Evolutionary conservation across 2,329 filamentous ascomycete species (phyloP), one percentile per base, ranked within the genome.

Genomic region (Thermothelomyces thermophilus): DNA sequence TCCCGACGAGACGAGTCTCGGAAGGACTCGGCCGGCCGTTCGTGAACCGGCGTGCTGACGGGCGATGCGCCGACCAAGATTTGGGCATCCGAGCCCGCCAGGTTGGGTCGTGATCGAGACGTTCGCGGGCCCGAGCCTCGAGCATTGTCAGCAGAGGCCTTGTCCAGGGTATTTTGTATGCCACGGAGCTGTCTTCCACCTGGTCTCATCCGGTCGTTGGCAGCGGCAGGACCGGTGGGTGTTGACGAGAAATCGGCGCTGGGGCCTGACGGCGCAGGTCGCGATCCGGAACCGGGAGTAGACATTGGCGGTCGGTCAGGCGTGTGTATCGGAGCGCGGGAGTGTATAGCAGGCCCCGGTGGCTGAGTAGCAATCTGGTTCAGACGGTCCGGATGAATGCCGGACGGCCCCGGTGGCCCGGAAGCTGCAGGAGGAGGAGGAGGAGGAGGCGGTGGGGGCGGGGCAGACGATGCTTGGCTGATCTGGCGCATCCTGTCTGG

Each of bases 141-240:
- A 13, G 53, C 41, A 34, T 49, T 63, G 59, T 76, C 63, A 4
- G 55, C 58, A 59, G 61, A 60, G 1, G 72, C 71, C 62, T 77
- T 73, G 56, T 77, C 74, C 3, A 82, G 69, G 44, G 73, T 78
- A 54, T 67, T 80, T 57, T 82, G 80, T 52, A 84, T 83, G 40
- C 76, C 75, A 11, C 74, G 74, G 26, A 84, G 67, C 57, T 83
- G 77, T 50, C 79, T 68, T 16, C 73, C 69, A 26, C 74, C 59
- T 8, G 57, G 53, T 24, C 62, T 63, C 41, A 63, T 63, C 47
- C 71, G 65, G 24, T 74, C 60, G 33, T 54, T 70, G 8, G 60
- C 56, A 22, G 67, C 66, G 9, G 68, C 59, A 6, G 70, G 63
- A 17, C 62, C 63, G 3, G 63, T 63, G 4, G 63, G 63, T 6